Evolutionary conservation across 768 basidiomycete species (phyloP).

Genomic region (Trametes sanguinea): DNA sequence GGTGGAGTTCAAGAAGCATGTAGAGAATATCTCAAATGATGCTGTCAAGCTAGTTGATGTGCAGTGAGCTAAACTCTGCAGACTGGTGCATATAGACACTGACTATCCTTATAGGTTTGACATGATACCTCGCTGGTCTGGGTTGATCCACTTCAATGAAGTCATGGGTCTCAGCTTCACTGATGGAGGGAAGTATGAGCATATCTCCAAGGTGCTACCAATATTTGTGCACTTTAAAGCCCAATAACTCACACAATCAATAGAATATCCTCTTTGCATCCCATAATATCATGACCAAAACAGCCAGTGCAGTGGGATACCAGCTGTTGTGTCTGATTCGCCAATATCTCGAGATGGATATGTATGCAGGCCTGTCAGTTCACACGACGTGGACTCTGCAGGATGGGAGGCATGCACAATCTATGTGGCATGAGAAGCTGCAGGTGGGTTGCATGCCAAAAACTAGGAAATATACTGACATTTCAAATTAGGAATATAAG

Average conservation of each 20-base stretch:
- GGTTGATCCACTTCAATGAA: not conserved
- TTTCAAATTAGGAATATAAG: not conserved
- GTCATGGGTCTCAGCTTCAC: not conserved
- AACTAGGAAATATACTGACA: not conserved
- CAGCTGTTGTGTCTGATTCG: not conserved
- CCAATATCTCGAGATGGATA: not conserved
- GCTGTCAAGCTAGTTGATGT: not conserved
- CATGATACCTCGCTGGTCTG: not conserved
- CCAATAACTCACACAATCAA: no score
- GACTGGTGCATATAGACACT: not conserved
- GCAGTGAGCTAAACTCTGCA: not conserved
- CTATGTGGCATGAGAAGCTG: not conserved
- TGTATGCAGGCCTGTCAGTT: not conserved
- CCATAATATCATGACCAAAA: conserved; percentile 1
- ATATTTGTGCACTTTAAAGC: not conserved
- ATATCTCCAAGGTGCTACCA: not conserved
- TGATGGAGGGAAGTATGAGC: conserved; percentile 3
- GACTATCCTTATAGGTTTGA: not conserved
- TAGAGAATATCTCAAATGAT: not conserved
- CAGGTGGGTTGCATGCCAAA: not conserved
- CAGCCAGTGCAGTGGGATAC: not conserved
- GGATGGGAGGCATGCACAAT: not conserved
- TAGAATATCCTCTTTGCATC: conserved; percentile 1
- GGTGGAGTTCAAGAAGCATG: not conserved
- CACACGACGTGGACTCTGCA: not conserved